Evolutionary conservation across 1,284 basidiomycete species (phyloP), one percentile per base, ranked within the genome.

Genomic region (Apiotrichum gracile): DNA sequence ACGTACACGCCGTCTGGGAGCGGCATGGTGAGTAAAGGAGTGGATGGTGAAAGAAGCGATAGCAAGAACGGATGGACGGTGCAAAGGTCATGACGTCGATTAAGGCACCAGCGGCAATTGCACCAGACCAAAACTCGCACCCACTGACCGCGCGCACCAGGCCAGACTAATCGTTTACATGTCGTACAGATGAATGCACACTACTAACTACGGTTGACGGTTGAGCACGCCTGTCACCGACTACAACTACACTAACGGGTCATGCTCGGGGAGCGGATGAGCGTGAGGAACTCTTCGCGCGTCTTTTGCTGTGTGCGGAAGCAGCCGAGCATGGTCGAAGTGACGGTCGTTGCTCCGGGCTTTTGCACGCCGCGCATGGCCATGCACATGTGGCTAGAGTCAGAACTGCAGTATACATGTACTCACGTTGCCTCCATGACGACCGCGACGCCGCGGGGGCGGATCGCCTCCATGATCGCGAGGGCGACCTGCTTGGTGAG

Each of bases 351-450:
- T 8, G 94, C 83, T 26, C 96, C 94, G 3, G 94, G 94, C 76
- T 99, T 99, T 76, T 99, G 96, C 1, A 99, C 96, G 38, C 96
- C 96, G 55, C 96, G 86, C 93, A 98, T 98, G 2, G 93, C 92
- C 96, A 99, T 99, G 73, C 96, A 99, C 77, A 98, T 82, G 77
- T 99, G 96, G 37, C 92, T 94, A 31, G 21, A 22, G 22, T 50
- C 24, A 42, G 47, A 13, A 5, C 52, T 6, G 27, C 22, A 5
- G 13, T 21, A 6, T 4, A 26, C 14, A 7, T 17, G 25, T 12
- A 82, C 89, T 76, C 73, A 91, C 90, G 88, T 90, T 62, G 92
- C 92, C 75, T 97, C 92, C 87, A 97, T 96, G 26, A 99, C 96
- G 58, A 99, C 96, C 1, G 93, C 96, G n/a, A 99, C 96, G 48